Base-by-base conservation (phyloP, 2,329 filamentous ascomycete species). In the Elsinoe necatrix region DNA sequence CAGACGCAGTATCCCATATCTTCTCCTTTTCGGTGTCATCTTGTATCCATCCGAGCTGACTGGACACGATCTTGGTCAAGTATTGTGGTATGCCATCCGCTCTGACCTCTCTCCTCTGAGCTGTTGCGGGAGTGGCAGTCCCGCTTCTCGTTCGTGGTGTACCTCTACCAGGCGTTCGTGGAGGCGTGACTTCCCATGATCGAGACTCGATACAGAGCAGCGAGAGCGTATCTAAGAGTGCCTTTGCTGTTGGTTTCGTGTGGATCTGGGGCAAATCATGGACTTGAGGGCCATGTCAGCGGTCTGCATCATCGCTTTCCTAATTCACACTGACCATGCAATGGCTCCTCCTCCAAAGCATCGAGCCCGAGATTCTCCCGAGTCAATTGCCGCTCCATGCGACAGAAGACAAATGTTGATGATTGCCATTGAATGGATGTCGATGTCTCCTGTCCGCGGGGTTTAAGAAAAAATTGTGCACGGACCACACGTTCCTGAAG, bases 241-340 rank as follows among this genome's bases (percentile, higher is more conserved):
- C 76, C 29, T 75, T 72, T 58, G 81, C 84, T 18, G 82, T 75
- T 5, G 91, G 91, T 65, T 82, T 85, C 64, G 85, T 81, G 78
- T 90, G 89, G 60, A 92, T 78, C 66, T 90, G 87, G n/a, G 90
- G 89, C 23, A 95, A 80, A 66, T 92, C 87, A 58, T 85, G 74
- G 58, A 83, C 83, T 84, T 65, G 8, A 21, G n/a, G 11, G 20
- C 6, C 20, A 4, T 16, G 54, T 61, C 54, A 61, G 58, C 21
- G 9, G 29, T 31, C 29, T n/a, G 27, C 27, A 29, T 29, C 4
- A 29, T 29, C 27, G 4, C 4, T 29, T 4, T 9, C 27, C 27
- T 4, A 29, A 29, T 9, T 29, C 27, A 29, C 4, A 29, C 58
- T 25, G 59, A 69, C 68, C 68, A 58, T 69, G 63, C 6, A 70